These are phyloP conservation scores for Arthrobotrys pseudoclavata DNA, from an alignment of 2,329 filamentous ascomycete genomes.

Conservation along the genomic window DNA sequence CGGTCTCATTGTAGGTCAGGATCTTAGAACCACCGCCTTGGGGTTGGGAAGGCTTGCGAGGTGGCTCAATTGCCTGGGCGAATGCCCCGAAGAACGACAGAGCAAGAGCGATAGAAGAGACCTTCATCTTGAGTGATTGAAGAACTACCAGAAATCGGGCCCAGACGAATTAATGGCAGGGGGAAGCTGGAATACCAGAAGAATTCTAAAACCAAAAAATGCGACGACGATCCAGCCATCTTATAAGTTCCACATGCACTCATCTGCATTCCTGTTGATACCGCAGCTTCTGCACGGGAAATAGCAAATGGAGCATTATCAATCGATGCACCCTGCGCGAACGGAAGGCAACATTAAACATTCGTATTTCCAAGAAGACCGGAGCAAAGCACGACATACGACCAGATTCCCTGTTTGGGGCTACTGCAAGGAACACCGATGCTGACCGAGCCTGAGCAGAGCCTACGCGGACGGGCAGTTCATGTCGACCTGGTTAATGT, in stretches of 20 bases:
- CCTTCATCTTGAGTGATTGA: slow-evolving; percentile 45
- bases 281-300: not conserved
- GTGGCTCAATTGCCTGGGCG: slow-evolving; percentile 68
- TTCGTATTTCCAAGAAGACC: slow-evolving; percentile 35
- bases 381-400: slow-evolving; percentile 33
- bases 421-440: slow-evolving; percentile 32
- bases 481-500: slow-evolving; percentile 42
- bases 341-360: slow-evolving; percentile 53
- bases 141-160: slow-evolving; percentile 34
- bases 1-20: slow-evolving; percentile 74
- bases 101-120: slow-evolving; percentile 45
- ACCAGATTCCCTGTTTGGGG: slow-evolving; percentile 39
- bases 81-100: slow-evolving; percentile 48
- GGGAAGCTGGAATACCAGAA: slow-evolving; percentile 82
- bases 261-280: slow-evolving; percentile 16
- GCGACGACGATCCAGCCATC: slow-evolving; percentile 81
- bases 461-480: slow-evolving; percentile 30
- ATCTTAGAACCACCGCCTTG: slow-evolving; percentile 72
- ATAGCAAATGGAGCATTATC: slow-evolving; percentile 18
- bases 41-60: slow-evolving; percentile 72
- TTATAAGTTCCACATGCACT: slow-evolving; percentile 69
- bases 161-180: slow-evolving; percentile 81
- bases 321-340: slow-evolving; percentile 20
- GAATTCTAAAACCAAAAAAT: slow-evolving; percentile 1
- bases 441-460: not conserved